Base-by-base conservation (phyloP, 1,284 basidiomycete species). In the Tremellales sp. region DNA sequence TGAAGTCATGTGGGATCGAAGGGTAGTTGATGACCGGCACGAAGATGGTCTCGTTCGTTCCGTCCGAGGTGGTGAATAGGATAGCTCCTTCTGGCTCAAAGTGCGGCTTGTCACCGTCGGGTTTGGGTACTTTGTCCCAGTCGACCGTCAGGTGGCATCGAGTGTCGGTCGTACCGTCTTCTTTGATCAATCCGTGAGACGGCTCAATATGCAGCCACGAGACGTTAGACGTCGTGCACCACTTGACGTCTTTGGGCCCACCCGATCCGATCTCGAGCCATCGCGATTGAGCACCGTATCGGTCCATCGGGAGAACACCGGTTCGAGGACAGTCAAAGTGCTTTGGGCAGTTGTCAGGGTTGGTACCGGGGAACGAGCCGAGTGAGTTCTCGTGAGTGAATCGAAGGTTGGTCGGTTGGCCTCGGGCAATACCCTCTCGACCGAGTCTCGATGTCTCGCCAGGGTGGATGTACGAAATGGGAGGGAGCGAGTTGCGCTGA, bases 201-300 rank as follows among this genome's bases (percentile, higher is more conserved):
- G 76, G 69, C 0, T 77, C 77, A 12, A 85, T 58, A 11, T 67
- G 73, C 36, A 85, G 57, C 84, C 83, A 86, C 11, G 72, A 78
- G 6, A 71, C 78, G 54, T 82, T 82, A 45, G 74, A 62, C 1
- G 74, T 73, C 3, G 76, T 78, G 0, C 76, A 81, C 69, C 79
- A 86, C 0, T 75, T 78, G 72, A 85, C 84, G 0, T 82, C 68
- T 2, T 65, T 64, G 0, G 83, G 81, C 2, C 83, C 84, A 23
- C 82, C 83, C 5, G 82, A 77, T 11, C 80, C 78, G 51, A 86
- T 72, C 56, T 85, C 83, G 52, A 86, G 66, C 71, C 78, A 86
- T 17, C 79, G 73, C 52, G 79, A 78, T 13, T 74, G 77, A 2
- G 52, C 49, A 8, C 78, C 76, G 68, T 80, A 85, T 17, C 79